Conservation (phyloP, 106 monocot species). For the Alisma plantagoaquatica region DNA sequence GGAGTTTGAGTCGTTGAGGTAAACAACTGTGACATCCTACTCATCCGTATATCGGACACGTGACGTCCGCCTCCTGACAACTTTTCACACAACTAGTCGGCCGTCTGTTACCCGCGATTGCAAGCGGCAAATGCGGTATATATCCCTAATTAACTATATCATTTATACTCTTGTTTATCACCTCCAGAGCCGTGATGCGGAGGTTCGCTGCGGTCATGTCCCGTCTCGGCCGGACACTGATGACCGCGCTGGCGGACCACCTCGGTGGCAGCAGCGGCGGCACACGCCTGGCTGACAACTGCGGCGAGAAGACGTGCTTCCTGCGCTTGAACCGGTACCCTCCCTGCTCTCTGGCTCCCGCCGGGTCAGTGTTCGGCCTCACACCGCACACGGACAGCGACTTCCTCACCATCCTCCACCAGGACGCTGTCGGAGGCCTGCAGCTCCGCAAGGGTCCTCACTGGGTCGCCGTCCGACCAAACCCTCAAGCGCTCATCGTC, state of each 20-base stretch:
- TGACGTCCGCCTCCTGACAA: background rate
- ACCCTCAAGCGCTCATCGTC: slow-evolving; percentile 65
- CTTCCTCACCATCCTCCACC: slow-evolving; percentile 78
- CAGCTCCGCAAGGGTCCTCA: slow-evolving; percentile 66
- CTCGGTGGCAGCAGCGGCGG: slow-evolving; percentile 19
- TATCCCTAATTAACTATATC: too few species aligned
- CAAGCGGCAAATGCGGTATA: too few species aligned
- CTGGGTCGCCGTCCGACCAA: slow-evolving; percentile 77
- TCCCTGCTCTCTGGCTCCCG: slow-evolving; percentile 50
- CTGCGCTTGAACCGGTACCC: slow-evolving; percentile 81
- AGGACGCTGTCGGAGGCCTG: slow-evolving; percentile 78
- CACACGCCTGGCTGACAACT: slow-evolving; percentile 34
- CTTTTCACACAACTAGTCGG: background rate
- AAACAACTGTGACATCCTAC: background rate
- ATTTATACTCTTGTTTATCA: too few species aligned
- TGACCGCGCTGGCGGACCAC: slow-evolving; percentile 43
- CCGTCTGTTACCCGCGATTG: background rate
- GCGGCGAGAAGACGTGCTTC: slow-evolving; percentile 59
- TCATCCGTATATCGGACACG: background rate
- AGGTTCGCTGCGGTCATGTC: slow-evolving; percentile 40
- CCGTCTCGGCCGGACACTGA: slow-evolving; percentile 28
- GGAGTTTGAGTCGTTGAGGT: slow-evolving; percentile 55
- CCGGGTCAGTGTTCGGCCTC: slow-evolving; percentile 41
- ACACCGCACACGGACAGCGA: slow-evolving; percentile 91
- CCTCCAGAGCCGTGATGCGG: slow-evolving; percentile 44